Evolutionary conservation across 73 alveolate genomes (phyloP), one percentile per base, ranked within the genome.

Genomic region (Blepharisma japonicum): DNA sequence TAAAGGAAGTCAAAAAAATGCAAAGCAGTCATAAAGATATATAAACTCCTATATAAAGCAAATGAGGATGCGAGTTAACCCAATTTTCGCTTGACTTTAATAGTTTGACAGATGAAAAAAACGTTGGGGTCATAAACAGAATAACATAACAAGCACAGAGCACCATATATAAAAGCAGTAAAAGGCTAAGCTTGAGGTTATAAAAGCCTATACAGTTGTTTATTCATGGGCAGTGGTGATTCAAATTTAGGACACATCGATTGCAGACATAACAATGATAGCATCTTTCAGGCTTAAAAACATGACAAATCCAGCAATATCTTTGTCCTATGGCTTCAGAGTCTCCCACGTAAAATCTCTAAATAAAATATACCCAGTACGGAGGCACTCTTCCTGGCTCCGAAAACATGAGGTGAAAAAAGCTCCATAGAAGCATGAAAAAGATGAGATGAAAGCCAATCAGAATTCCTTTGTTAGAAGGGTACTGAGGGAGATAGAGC

Each of bases 341-440:
- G 55, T 94, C 97, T 32, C 97, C 97, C 66, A 90, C 56, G 77
- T 86, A 85, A 71, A 91, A 94, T 9, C 99, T 98, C 74, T 61
- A 25, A 2, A 18, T 61, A 25, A 3, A 20, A 9, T 2, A 8
- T 61, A 61, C 97, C 98, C 99, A 95, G 81, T 88, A 94, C 7
- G 93, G 87, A 6, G 99, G 99, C 8, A 95, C 99, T 87, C 88
- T 86, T 20, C 99, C 98, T 6, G 99, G 98, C 71, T 95, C 99
- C 25, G 99, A 89, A 38, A 86, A 82, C 79, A 96, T 90, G 7
- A 98, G 81, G 70, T 86, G 81, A 61, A 87, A 68, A 79, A 96
- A 89, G 23, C 98, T 83, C 93, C 98, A 92, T 38, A 92, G 71
- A 71, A 94, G 87, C 83, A 95, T 71, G 55, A 94, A 32, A 18